Base-by-base conservation (phyloP, 2,329 filamentous ascomycete species). In the Pseudogymnoascus sp. region DNA sequence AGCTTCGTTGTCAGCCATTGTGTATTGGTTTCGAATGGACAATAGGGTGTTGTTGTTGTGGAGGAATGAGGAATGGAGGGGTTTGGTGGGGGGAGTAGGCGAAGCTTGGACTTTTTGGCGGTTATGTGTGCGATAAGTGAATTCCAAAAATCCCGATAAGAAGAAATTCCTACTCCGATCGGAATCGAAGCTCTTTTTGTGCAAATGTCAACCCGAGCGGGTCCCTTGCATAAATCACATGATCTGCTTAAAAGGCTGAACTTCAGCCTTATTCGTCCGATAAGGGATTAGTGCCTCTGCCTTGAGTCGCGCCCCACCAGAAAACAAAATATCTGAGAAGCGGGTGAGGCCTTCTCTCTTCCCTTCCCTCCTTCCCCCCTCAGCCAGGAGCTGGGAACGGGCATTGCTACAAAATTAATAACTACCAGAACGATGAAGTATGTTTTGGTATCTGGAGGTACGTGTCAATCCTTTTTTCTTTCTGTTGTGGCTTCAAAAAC, bases 361-460 rank as follows among this genome's bases (percentile, higher is more conserved):
- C 14, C 57, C 25, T 37, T 41, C 37, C 12, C 57, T 37, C 20
- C 57, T 41, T 16, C 37, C 57, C 57, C 33, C 57, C 57, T 58
- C 33, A 37, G 57, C 37, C 57, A 37, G 33, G 35, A 37, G 57
- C 57, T 37, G 16, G 37, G 57, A 58, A 58, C 35, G 37, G 47
- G 47, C 47, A 35, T 33, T 54, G 11, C 47, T 54, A 54, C 47
- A 28, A 61, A 57, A 30, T 38, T 61, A 33, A 16, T 37, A 59
- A 50, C 57, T 62, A 64, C 64, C 70, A 85, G 77, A 54, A 54
- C 47, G 71, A 92, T 91, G 88, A 90, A 90, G 79, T 90, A 90
- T 80, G 86, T 92, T 75, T 80, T 91, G 67, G 87, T 91, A 67
- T 89, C 87, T 68, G 88, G 88, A 81, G 88, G 87, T 88, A 63